Evolutionary conservation across 805 yeast species (phyloP), one percentile per base, ranked within the genome.

Genomic region (Wickerhamomyces alni): DNA sequence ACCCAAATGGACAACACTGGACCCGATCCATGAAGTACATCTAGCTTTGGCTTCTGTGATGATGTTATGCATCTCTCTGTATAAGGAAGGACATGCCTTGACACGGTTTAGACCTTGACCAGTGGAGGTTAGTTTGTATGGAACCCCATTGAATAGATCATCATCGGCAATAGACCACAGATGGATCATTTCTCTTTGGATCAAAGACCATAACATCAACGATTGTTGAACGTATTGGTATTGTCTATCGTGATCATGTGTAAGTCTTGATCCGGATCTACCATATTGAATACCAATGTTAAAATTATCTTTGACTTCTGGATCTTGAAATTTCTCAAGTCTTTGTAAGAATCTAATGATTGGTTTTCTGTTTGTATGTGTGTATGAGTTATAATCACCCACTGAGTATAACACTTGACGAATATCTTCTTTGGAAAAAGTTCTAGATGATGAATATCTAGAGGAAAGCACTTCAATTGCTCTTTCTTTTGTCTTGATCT

Each of bases 81-180:
- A 71, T 24, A 84, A 70, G 9, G 70, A 62, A 2, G 93, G 93
- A 50, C 89, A 82, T 3, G 84, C 58, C 58, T 85, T 85, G 39
- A 84, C 75, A 47, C 94, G 72, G 55, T 84, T 82, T 19, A 85
- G 65, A 24, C 94, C 94, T 60, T 84, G 94, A 3, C 93, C 94
- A 0, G 93, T 84, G 37, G 83, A 81, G 7, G 75, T 66, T 21
- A 84, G 61, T 45, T 71, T 70, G 52, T 85, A 84, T 18, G 65
- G 63, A 6, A 61, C 52, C 4, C 76, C 74, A 44, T 75, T 69
- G 49, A 80, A 74, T 39, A 84, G 62, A 55, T 85, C 93, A 30
- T 73, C 74, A 53, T 84, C 94, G 0, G 91, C 87, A 27, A 80
- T 67, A 28, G 76, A 77, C 94, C 94, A 84, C 17, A 84, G 61